These are phyloP conservation scores for Suillus subluteus DNA, from an alignment of 768 basidiomycete genomes.

Conservation along the genomic window DNA sequence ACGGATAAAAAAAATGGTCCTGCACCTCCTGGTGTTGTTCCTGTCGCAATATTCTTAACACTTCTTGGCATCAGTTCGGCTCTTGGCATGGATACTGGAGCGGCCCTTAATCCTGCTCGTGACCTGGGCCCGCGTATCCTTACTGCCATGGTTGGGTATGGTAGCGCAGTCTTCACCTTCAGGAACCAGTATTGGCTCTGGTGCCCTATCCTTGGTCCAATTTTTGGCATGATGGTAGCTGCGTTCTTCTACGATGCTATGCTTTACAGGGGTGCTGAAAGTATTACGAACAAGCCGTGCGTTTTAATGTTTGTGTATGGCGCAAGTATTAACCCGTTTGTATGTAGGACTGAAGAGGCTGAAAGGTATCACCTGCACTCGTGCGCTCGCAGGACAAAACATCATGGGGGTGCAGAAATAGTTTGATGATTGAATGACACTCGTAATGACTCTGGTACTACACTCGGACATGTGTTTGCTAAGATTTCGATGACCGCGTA, in stretches of 20 bases:
- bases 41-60: conserved; percentile 53
- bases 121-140: conserved; percentile 64
- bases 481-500: background rate
- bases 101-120: conserved; percentile 64
- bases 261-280: conserved; percentile 54
- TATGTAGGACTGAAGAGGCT: conserved; percentile 12
- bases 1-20: conserved; percentile 54
- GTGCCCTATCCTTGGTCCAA: conserved; percentile 58
- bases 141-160: conserved; percentile 70
- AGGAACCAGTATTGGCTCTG: conserved; percentile 67
- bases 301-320: conserved; percentile 4
- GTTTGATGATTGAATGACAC: conserved; percentile 8
- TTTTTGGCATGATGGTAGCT: conserved; percentile 54
- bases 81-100: conserved; percentile 62
- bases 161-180: conserved; percentile 27
- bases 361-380: conserved; percentile 11
- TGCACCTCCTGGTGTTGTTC: conserved; percentile 51
- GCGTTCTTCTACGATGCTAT: conserved; percentile 56
- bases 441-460: background rate
- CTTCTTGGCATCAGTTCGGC: conserved; percentile 55
- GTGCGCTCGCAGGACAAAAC: conserved; percentile 9
- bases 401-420: background rate
- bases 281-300: conserved; percentile 50
- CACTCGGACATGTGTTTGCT: background rate
- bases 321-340: background rate